Evolutionary conservation across 345 rosid genomes (phyloP).

Genomic region (Eucalyptus polyanthemos): DNA sequence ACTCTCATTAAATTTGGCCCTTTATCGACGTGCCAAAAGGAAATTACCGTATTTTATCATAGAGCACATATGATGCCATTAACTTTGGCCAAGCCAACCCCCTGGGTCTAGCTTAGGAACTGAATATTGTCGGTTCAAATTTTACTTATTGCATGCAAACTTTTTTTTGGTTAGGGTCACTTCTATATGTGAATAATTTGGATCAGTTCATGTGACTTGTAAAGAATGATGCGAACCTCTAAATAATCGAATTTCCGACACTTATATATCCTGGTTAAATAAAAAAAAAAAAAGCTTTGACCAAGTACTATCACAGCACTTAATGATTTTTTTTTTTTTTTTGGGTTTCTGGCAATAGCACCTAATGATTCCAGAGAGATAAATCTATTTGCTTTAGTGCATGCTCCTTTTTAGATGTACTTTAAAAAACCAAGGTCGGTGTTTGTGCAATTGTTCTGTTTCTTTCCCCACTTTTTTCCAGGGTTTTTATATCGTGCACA

Average conservation of each 20-base stretch:
- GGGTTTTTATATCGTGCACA: not conserved
- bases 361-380: not conserved
- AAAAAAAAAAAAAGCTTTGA: not conserved
- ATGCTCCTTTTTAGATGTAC: not conserved
- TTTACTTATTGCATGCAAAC: not conserved
- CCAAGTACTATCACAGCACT: not conserved
- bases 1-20: not conserved
- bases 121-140: not conserved
- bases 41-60: not conserved
- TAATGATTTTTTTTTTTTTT: not conserved
- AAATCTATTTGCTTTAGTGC: not conserved
- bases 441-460: not conserved
- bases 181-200: not conserved
- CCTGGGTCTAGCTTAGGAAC: not conserved
- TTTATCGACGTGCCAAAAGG: not conserved
- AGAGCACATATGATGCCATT: not conserved
- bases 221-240: not conserved
- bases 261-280: not conserved
- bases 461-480: not conserved
- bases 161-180: not conserved
- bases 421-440: not conserved
- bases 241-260: accelerated
- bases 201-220: not conserved
- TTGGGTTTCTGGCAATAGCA: not conserved
- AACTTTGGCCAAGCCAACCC: not conserved